Evolutionary conservation across 371 early-diverging fungal genomes (phyloP).

Genomic region (Mortierella sp.): DNA sequence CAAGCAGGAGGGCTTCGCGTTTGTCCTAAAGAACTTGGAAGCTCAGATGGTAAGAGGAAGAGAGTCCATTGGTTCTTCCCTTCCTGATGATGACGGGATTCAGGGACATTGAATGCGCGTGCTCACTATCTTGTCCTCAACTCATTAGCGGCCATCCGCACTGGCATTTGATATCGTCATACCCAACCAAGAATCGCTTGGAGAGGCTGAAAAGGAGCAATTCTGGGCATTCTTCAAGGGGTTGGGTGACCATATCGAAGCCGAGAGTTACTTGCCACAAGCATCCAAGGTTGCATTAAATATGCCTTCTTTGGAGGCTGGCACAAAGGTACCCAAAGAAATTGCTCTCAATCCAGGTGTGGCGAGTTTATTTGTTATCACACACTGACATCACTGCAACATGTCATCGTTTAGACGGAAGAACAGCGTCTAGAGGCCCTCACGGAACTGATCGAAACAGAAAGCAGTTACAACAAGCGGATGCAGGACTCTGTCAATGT

Average conservation of each 20-base stretch:
- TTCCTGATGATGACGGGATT: no score
- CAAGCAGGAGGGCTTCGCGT: slow-evolving; percentile 30
- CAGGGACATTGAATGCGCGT: no score
- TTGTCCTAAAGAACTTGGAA: slow-evolving; percentile 39
- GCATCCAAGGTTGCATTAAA: slow-evolving; percentile 9
- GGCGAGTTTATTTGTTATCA: background rate
- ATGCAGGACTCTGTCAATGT: slow-evolving; percentile 34
- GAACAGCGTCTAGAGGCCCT: slow-evolving; percentile 29
- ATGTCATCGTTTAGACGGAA: slow-evolving; percentile 15
- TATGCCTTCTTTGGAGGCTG: slow-evolving; percentile 18
- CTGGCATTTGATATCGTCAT: slow-evolving; percentile 33
- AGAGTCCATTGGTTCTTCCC: background rate
- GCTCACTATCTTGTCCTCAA: no score
- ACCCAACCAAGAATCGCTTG: slow-evolving; percentile 15
- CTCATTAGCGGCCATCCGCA: slow-evolving; percentile 28
- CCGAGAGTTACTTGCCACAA: slow-evolving; percentile 18
- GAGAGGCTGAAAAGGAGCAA: slow-evolving; percentile 12
- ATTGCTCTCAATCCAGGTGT: background rate
- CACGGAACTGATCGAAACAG: slow-evolving; percentile 35
- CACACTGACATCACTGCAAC: background rate
- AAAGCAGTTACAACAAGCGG: slow-evolving; percentile 32
- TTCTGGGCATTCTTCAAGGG: slow-evolving; percentile 44
- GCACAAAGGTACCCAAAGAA: slow-evolving; percentile 6
- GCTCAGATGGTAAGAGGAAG: slow-evolving; percentile 37
- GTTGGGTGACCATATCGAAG: slow-evolving; percentile 33